A percentile compares a stretch with the other conserved stretches of the same genome.
phyloP scores from a whole-genome alignment of 192 early-diverging fungal genomes.

The Podochytrium sp. region DNA sequence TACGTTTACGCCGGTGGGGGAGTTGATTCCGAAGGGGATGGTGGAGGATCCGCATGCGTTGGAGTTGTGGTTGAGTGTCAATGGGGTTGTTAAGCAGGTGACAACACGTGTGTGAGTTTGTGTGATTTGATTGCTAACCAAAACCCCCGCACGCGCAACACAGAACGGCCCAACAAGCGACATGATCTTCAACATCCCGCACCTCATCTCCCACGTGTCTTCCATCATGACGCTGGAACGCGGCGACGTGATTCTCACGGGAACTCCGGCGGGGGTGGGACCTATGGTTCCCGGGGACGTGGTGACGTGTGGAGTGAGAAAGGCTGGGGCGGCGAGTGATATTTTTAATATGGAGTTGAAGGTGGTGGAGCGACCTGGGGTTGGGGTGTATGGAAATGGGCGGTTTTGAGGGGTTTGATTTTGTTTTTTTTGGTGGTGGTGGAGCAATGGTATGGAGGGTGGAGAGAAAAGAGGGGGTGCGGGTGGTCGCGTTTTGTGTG shows the following conservation, averaged over 20 bases:
- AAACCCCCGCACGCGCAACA: too few relatives aligned
- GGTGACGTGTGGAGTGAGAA: constrained; percentile 71
- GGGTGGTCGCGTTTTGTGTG: too few relatives aligned
- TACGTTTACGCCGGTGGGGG: constrained; percentile 84
- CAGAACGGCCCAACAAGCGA: constrained; percentile 88
- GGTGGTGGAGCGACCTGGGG: constrained; percentile 47
- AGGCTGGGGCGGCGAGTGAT: constrained; percentile 30
- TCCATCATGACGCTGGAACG: constrained; percentile 87
- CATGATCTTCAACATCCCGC: constrained; percentile 91
- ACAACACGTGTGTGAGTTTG: too few relatives aligned
- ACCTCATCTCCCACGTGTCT: constrained; percentile 78
- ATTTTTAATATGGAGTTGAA: constrained; percentile 47
- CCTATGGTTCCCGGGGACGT: constrained; percentile 78
- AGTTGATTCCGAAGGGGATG: constrained; percentile 73
- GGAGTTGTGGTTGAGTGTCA: constrained; percentile 75
- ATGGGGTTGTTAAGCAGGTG: constrained; percentile 62
- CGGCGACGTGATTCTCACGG: constrained; percentile 89
- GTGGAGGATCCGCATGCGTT: constrained; percentile 78
- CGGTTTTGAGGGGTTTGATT: too few relatives aligned
- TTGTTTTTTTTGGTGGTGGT: too few relatives aligned
- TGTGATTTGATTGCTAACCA: too few relatives aligned
- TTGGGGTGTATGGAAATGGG: constrained; percentile 34
- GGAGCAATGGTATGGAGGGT: too few relatives aligned
- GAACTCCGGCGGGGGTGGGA: constrained; percentile 89
- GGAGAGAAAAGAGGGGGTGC: too few relatives aligned